Evolutionary conservation across 495 filamentous ascomycete genomes (phyloP).

Genomic region (Lasiosphaeris hirsuta): DNA sequence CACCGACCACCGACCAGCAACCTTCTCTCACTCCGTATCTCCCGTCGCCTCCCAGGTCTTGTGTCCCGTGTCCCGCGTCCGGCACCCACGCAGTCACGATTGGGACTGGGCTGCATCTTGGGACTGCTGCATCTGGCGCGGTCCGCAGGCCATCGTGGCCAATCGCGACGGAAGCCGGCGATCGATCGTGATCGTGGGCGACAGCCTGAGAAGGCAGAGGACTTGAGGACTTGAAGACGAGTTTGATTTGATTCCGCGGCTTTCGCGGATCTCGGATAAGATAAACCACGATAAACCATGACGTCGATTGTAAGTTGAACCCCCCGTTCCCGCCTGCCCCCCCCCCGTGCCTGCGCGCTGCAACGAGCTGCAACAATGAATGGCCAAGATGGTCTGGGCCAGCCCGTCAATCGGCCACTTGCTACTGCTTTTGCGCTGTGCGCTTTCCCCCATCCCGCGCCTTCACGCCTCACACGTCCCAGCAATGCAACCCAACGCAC

Average conservation of each 20-base stretch:
- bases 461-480: not conserved
- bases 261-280: slow-evolving; percentile 13
- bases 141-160: not conserved
- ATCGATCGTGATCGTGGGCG: slow-evolving; percentile 5
- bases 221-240: too few species aligned
- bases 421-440: not conserved
- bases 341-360: slow-evolving; percentile 3
- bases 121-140: too few species aligned
- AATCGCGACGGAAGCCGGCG: not conserved
- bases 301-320: slow-evolving; percentile 44
- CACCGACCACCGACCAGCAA: too few species aligned
- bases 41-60: too few species aligned
- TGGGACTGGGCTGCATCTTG: too few species aligned
- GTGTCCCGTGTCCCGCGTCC: too few species aligned
- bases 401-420: not conserved
- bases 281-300: slow-evolving; percentile 36
- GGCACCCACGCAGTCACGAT: too few species aligned
- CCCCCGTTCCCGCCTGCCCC: slow-evolving; percentile 14
- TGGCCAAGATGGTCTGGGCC: not conserved
- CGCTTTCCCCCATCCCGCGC: slow-evolving; percentile 1
- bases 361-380: not conserved
- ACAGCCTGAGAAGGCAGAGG: not conserved
- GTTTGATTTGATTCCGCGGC: not conserved
- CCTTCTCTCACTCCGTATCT: too few species aligned
- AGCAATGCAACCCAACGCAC: slow-evolving; percentile 8